Base-by-base conservation (phyloP, 164 flowering plant species). In the Chloranthus sessilifolius region DNA sequence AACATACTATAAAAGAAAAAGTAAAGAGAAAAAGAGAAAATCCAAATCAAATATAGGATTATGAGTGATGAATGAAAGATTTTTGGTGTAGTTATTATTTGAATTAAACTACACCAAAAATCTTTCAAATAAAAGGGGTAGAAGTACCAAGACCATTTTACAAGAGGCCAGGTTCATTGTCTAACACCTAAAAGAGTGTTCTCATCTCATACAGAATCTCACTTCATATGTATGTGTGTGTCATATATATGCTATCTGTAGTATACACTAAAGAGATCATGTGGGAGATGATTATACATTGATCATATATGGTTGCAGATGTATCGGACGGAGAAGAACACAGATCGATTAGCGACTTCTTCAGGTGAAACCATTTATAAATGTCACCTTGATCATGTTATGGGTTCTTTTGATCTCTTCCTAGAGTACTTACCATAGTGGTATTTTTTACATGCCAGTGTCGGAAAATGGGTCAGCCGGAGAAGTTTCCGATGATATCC, bases 261-360 rank as follows among this genome's bases (percentile, higher is more conserved):
- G 19, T 14, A 8, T 11, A 44, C 14, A 14, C 17, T 14, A 7
- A 25, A 4, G n/a, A 8, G 5, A 11, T 11, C 7, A 34, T n/a
- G 24, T 3, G 41, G 10, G n/a, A n/a, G n/a, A n/a, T n/a, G 19
- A 15, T 50, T 34, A 6, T 20, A 11, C 1, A 2, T 55, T 42
- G 34, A 16, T 36, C n/a, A n/a, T 11, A 19, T 54, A 28, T 36
- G n/a, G 14, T 49, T 65, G 61, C 72, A 91, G 99, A 92, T 92
- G 99, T 92, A 92, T 70, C 67, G 99, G 50, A 92, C 99, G 0
- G 87, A 88, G 45, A 92, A 88, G 76, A 88, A 95, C 0, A 92
- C 99, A 0, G 99, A 92, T 51, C 76, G 79, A 67, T 79, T 89
- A 21, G 82, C 89, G 26, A 83, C 81, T 57, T 71, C 88, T 64